Evolutionary conservation across 2,329 filamentous ascomycete genomes (phyloP), one percentile per base, ranked within the genome.

Genomic region (Acrodontium crateriforme): DNA sequence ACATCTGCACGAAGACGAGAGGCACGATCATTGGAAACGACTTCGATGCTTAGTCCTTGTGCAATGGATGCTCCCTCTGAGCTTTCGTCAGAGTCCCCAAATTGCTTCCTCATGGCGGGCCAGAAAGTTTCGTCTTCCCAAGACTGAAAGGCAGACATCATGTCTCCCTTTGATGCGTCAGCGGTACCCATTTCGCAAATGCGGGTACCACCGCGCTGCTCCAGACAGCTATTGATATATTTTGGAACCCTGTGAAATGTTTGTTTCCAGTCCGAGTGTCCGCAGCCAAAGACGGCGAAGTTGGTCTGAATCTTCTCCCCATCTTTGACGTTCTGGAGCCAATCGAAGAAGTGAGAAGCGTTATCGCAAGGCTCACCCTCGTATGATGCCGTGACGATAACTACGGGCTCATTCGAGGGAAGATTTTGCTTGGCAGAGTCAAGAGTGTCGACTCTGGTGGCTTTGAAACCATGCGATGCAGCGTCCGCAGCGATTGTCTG

Each of bases 341-440:
- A 84, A 11, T 63, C 56, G 14, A 75, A 65, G 41, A 84, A 84
- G 26, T 70, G 63, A 0, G 59, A 63, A 0, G 78, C 79, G 35
- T 85, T 83, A 35, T 81, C 75, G 0, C 77, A 70, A 0, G 79
- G 74, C 30, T 79, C 64, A 1, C 79, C 79, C 42, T 85, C 78
- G 40, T 84, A 85, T 2, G 71, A 75, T 0, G 78, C 67, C 0
- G 73, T 74, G 36, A 85, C 63, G 27, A 84, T 63, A 13, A 81
- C 56, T 0, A 78, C 62, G 0, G 78, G 76, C 5, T 66, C 62
- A 15, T 68, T 61, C 27, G 60, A 69, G 0, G 74, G 67, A 0
- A 84, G 46, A 3, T 66, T 63, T 26, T 70, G 64, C 12, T 67
- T 69, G 0, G 71, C 75, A 0, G 63, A 59, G 43, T 84, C 74